Conservation (phyloP, 2,329 filamentous ascomycete genomes). For the Coniella vitis region DNA sequence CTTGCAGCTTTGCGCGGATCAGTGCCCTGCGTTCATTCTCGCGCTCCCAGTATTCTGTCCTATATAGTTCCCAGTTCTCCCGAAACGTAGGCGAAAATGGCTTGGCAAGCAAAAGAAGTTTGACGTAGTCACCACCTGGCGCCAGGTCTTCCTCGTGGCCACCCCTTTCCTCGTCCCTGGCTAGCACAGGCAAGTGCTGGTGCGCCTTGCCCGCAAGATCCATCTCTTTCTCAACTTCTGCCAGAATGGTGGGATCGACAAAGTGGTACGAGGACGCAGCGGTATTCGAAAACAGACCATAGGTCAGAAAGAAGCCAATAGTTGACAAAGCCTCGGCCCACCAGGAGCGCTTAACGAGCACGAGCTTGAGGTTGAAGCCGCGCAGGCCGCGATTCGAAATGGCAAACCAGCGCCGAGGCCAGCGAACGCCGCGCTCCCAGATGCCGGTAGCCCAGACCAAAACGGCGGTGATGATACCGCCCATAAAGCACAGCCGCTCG, state of each 20-base stretch:
- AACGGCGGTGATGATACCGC: constrained; percentile 77
- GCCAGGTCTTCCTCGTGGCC: constrained; percentile 86
- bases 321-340: constrained; percentile 71
- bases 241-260: constrained; percentile 59
- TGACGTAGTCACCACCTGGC: constrained; percentile 84
- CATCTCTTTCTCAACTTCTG: constrained; percentile 54
- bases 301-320: constrained; percentile 70
- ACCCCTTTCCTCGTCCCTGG: constrained; percentile 50
- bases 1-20: constrained; percentile 62
- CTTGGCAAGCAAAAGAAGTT: constrained; percentile 84
- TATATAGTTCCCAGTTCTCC: constrained; percentile 94
- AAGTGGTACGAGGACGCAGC: constrained; percentile 67
- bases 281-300: constrained; percentile 61
- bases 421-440: constrained; percentile 90
- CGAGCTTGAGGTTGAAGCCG: constrained; percentile 92
- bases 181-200: constrained; percentile 32
- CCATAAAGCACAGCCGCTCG: constrained; percentile 87
- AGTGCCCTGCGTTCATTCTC: constrained; percentile 84
- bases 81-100: constrained; percentile 91
- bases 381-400: constrained; percentile 85
- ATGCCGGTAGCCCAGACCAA: constrained; percentile 93
- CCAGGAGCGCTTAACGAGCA: constrained; percentile 77
- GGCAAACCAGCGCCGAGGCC: constrained; percentile 86
- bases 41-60: constrained; percentile 91
- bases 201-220: constrained; percentile 38